Conservation (phyloP, 371 early-diverging fungal species). For the Mycotypha africana region DNA sequence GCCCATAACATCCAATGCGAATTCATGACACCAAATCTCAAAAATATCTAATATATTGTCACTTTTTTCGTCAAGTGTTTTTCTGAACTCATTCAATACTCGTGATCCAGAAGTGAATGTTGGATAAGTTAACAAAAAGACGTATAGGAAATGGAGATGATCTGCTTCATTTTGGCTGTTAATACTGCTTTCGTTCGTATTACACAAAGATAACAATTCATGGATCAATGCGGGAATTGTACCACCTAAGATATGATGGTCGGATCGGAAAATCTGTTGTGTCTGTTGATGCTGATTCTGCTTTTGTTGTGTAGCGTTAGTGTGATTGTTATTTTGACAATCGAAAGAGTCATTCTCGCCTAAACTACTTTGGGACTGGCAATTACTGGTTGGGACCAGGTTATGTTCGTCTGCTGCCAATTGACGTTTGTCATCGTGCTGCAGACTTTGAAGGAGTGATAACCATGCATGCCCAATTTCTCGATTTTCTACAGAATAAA, state of each 20-base stretch:
- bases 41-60: constrained; percentile 20
- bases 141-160: constrained; percentile 17
- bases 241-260: constrained; percentile 46
- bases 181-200: too few relatives aligned
- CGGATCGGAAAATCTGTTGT: constrained; percentile 9
- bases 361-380: too few relatives aligned
- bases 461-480: constrained; percentile 15
- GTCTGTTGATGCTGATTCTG: too few relatives aligned
- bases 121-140: constrained; percentile 58
- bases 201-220: constrained; percentile 61
- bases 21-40: constrained; percentile 22
- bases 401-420: background rate
- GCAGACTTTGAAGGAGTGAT: constrained; percentile 8
- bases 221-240: constrained; percentile 62
- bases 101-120: constrained; percentile 47
- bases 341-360: too few relatives aligned
- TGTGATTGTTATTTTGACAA: too few relatives aligned
- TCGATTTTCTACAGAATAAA: constrained; percentile 10
- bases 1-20: constrained; percentile 30
- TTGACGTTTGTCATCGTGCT: constrained; percentile 9
- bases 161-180: constrained; percentile 5
- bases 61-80: constrained; percentile 6
- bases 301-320: constrained; percentile 24
- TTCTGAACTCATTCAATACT: constrained; percentile 50
- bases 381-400: too few relatives aligned